phyloP scores from a whole-genome alignment of 1,139 yeast species.

The Taphrina sp. region DNA sequence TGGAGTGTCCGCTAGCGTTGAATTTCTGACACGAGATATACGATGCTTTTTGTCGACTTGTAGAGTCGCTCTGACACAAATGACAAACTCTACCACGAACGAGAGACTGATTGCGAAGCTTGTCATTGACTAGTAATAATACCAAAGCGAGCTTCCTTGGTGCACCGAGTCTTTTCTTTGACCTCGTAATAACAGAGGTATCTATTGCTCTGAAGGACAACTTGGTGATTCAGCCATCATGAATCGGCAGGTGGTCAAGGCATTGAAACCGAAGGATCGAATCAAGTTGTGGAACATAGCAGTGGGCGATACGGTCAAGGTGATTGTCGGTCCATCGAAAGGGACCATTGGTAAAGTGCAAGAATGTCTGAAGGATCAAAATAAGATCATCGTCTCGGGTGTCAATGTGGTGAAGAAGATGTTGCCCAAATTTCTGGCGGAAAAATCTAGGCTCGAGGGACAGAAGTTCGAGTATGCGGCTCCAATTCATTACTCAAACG shows the following conservation, averaged over 20 bases:
- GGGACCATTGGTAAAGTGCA: slow-evolving; percentile 32
- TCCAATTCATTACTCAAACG: slow-evolving; percentile 34
- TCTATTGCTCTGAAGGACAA: too few relatives aligned
- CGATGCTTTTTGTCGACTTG: too few relatives aligned
- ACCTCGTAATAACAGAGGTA: too few relatives aligned
- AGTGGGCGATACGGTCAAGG: slow-evolving; percentile 34
- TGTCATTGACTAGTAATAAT: too few relatives aligned
- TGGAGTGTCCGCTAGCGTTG: too few relatives aligned
- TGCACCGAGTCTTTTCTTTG: too few relatives aligned
- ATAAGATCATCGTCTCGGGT: slow-evolving; percentile 33
- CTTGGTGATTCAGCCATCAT: too few relatives aligned
- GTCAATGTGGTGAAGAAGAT: slow-evolving; percentile 31
- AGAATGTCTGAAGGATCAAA: slow-evolving; percentile 27
- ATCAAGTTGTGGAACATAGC: slow-evolving; percentile 34
- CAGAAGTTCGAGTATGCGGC: slow-evolving; percentile 27
- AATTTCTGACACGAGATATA: too few relatives aligned
- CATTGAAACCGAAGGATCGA: slow-evolving; percentile 25
- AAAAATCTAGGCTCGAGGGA: background rate
- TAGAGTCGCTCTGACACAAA: too few relatives aligned
- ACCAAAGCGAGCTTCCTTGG: too few relatives aligned
- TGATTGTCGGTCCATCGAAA: slow-evolving; percentile 30
- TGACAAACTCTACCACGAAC: too few relatives aligned
- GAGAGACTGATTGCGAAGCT: too few relatives aligned
- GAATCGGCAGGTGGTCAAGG: background rate
- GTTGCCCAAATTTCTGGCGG: slow-evolving; percentile 19